These are phyloP conservation scores for Botrytis fabae DNA, from an alignment of 2,329 filamentous ascomycete species.

Conservation along the genomic window DNA sequence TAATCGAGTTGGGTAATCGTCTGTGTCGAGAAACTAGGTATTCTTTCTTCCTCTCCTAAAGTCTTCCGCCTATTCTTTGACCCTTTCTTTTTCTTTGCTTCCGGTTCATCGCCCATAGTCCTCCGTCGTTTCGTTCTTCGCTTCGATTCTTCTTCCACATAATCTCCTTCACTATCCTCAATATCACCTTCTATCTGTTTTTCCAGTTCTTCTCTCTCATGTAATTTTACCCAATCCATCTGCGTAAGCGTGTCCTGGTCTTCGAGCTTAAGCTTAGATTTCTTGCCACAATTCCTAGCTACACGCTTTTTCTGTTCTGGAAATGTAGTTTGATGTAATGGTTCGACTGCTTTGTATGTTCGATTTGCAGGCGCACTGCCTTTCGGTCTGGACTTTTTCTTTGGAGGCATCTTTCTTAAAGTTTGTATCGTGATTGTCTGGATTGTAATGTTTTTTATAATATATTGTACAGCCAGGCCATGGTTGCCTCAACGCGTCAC, in stretches of 20 bases:
- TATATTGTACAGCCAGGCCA: background rate
- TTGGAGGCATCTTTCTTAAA: conserved; percentile 27
- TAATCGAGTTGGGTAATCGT: conserved; percentile 38
- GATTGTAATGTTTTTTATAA: background rate
- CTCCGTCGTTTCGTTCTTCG: conserved; percentile 32
- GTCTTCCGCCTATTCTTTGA: conserved; percentile 33
- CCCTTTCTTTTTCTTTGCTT: background rate
- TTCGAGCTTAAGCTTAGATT: conserved; percentile 25
- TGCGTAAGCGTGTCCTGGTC: conserved; percentile 39
- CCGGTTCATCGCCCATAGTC: conserved; percentile 24
- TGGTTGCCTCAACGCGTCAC: conserved; percentile 9
- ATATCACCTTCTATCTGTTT: conserved; percentile 25
- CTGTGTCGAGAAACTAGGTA: conserved; percentile 34
- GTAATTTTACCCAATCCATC: conserved; percentile 33
- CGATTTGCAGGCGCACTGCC: conserved; percentile 32
- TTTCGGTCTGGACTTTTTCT: conserved; percentile 22
- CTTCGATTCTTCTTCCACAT: conserved; percentile 29
- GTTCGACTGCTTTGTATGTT: conserved; percentile 35
- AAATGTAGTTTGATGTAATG: conserved; percentile 35
- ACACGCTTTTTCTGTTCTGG: conserved; percentile 31
- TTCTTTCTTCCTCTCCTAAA: conserved; percentile 27
- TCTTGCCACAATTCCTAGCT: conserved; percentile 33
- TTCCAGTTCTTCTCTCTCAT: conserved; percentile 13
- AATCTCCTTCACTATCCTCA: conserved; percentile 25
- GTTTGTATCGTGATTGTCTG: background rate